phyloP scores from a whole-genome alignment of 2,329 filamentous ascomycete species.

The Parastagonospora avenae region DNA sequence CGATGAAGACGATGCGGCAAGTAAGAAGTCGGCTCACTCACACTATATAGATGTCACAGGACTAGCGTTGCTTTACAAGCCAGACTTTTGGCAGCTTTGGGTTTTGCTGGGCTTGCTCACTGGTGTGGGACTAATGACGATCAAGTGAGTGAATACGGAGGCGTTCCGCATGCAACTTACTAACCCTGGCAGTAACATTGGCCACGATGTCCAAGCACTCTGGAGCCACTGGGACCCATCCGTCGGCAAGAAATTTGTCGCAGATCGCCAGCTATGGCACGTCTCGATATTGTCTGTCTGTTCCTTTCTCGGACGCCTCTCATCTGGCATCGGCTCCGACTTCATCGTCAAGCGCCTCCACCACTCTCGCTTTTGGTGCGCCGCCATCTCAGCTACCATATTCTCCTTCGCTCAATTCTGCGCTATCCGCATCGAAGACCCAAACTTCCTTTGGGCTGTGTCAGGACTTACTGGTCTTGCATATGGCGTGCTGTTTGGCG shows the following conservation, averaged over 20 bases:
- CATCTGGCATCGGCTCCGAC: conserved; percentile 80
- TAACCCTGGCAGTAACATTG: conserved; percentile 76
- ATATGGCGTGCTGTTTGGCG: conserved; percentile 93
- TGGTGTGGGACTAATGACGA: conserved; percentile 96
- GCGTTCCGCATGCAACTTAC: conserved; percentile 17
- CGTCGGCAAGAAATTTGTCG: conserved; percentile 74
- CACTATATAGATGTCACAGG: conserved; percentile 91
- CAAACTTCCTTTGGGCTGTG: conserved; percentile 75
- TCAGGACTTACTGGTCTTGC: conserved; percentile 84
- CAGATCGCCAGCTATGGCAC: conserved; percentile 83
- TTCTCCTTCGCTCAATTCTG: conserved; percentile 81
- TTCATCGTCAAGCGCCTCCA: conserved; percentile 80
- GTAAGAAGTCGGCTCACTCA: conserved; percentile 74
- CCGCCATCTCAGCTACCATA: conserved; percentile 75
- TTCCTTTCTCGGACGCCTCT: conserved; percentile 81
- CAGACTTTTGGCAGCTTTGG: conserved; percentile 93
- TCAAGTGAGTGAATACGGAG: conserved; percentile 92
- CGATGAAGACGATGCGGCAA: conserved; percentile 53
- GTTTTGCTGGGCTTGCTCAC: conserved; percentile 86
- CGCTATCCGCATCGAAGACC: conserved; percentile 76
- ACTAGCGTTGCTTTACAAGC: conserved; percentile 69
- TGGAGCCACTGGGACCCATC: conserved; percentile 85
- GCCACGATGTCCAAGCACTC: conserved; percentile 83
- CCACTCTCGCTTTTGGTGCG: conserved; percentile 88
- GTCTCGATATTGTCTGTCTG: conserved; percentile 91